Conservation (phyloP, 805 yeast genomes). For the Candida parachauliodes region DNA sequence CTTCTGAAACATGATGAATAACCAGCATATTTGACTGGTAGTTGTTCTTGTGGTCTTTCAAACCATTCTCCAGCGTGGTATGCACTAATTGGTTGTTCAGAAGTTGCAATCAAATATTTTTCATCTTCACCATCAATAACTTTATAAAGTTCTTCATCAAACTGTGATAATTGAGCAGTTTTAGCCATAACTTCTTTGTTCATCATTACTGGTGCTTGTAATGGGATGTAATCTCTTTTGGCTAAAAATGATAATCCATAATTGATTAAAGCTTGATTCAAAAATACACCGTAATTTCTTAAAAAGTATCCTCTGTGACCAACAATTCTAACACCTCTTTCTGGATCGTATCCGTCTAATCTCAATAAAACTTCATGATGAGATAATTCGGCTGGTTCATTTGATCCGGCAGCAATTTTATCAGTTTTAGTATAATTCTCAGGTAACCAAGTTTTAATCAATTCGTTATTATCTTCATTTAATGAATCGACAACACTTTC, state of each 20-base stretch:
- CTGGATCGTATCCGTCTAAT: conserved; percentile 97
- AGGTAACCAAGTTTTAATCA: conserved; percentile 87
- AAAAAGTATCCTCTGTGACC: conserved; percentile 99
- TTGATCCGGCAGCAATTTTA: conserved; percentile 71
- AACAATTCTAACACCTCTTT: conserved; percentile 94
- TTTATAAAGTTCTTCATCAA: conserved; percentile 97
- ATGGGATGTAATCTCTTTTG: conserved; percentile 74
- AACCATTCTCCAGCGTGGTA: conserved; percentile 98
- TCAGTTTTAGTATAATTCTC: conserved; percentile 58
- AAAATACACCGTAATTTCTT: conserved; percentile 92
- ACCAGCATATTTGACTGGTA: conserved; percentile 96
- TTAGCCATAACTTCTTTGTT: conserved; percentile 99
- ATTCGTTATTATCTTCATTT: conserved; percentile 87
- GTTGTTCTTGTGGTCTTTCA: conserved; percentile 93
- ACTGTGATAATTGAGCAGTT: conserved; percentile 96
- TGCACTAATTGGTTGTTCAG: conserved; percentile 98
- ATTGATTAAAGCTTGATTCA: conserved; percentile 96
- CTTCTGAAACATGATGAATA: conserved; percentile 98
- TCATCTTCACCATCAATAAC: conserved; percentile 97
- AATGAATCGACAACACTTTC: conserved; percentile 81
- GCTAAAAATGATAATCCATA: conserved; percentile 87
- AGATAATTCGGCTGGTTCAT: conserved; percentile 72
- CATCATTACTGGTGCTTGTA: conserved; percentile 99
- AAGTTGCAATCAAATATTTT: conserved; percentile 95
- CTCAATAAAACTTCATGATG: conserved; percentile 94